These are phyloP conservation scores for Geotrichum reessii DNA, from an alignment of 1,139 yeast genomes.

Conservation along the genomic window DNA sequence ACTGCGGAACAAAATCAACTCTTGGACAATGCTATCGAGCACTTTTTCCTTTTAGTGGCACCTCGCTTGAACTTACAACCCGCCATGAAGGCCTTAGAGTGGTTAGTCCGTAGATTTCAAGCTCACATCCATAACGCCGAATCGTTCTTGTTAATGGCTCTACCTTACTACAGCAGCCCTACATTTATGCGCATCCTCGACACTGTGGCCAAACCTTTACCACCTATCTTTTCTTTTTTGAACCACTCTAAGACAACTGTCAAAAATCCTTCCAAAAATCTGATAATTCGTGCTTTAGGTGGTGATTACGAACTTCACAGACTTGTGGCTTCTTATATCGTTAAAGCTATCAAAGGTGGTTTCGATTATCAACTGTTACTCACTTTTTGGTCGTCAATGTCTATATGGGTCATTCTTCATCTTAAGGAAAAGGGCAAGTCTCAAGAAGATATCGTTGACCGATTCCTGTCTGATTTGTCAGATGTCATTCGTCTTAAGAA, in stretches of 20 bases:
- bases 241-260: conserved; percentile 59
- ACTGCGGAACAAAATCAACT: conserved; percentile 68
- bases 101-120: conserved; percentile 91
- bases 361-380: conserved; percentile 57
- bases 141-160: conserved; percentile 55
- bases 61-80: conserved; percentile 70
- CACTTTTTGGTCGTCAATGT: conserved; percentile 68
- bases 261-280: conserved; percentile 59
- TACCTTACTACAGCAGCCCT: conserved; percentile 73
- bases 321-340: conserved; percentile 56
- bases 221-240: conserved; percentile 71
- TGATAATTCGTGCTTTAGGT: conserved; percentile 64
- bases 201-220: conserved; percentile 56
- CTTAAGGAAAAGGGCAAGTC: conserved; percentile 36
- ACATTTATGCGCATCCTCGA: conserved; percentile 71
- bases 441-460: conserved; percentile 39
- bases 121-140: conserved; percentile 79
- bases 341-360: conserved; percentile 42
- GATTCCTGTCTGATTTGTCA: conserved; percentile 44
- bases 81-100: conserved; percentile 79
- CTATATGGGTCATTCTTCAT: conserved; percentile 61
- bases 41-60: conserved; percentile 68
- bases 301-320: conserved; percentile 64
- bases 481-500: conserved; percentile 29
- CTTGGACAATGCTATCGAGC: conserved; percentile 66